A percentile compares a stretch with the other conserved stretches of the same genome.
phyloP scores from a whole-genome alignment of 2,329 filamentous ascomycete species.

The Sarocladiaceae sp. region DNA sequence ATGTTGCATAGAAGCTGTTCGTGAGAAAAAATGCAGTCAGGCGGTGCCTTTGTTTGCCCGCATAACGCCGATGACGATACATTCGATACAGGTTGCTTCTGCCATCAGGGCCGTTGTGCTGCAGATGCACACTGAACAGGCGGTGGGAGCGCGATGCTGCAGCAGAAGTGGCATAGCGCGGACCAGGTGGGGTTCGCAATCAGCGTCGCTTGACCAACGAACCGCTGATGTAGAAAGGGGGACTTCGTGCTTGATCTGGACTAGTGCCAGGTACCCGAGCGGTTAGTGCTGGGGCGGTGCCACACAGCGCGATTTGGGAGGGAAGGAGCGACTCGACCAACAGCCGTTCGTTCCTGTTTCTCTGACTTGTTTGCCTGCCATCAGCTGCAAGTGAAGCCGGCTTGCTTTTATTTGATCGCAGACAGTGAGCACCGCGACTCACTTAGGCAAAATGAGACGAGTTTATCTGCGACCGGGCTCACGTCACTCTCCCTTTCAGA shows the following conservation, averaged over 20 bases:
- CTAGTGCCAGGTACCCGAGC: conserved; percentile 10
- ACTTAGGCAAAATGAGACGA: neutral
- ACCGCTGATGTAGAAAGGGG: neutral
- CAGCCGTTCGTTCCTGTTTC: neutral
- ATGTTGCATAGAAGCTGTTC: no score
- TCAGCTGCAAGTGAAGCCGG: no score
- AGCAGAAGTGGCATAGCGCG: neutral
- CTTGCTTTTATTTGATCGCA: no score
- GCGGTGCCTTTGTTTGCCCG: no score
- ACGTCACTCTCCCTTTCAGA: neutral
- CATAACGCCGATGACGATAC: neutral
- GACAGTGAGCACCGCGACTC: no score
- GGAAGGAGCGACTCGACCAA: neutral
- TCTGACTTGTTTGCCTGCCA: neutral
- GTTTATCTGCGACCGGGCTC: conserved; percentile 7
- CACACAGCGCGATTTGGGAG: neutral
- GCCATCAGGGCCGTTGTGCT: neutral
- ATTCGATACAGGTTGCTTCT: neutral
- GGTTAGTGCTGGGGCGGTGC: neutral
- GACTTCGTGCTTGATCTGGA: neutral
- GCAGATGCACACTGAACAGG: no score
- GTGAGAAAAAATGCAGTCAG: no score
- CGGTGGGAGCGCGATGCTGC: no score
- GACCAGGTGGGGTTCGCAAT: neutral
- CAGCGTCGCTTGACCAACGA: neutral